Evolutionary conservation across 2,329 filamentous ascomycete genomes (phyloP).

Genomic region (Dendrostoma leiphaemia): DNA sequence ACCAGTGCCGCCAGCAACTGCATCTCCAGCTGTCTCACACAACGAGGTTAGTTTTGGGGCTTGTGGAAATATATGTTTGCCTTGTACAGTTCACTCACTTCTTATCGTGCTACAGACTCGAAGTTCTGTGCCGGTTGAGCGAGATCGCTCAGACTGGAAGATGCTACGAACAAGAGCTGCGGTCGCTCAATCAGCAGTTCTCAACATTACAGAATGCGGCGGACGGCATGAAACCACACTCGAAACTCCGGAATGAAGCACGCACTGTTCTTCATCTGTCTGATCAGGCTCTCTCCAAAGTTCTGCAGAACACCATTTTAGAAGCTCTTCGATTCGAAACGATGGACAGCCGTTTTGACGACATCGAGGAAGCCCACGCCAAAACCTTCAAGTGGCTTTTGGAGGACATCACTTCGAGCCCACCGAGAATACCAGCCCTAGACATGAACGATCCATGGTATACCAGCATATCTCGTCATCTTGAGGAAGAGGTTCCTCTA

Average conservation of each 20-base stretch:
- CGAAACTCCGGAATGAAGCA: background rate
- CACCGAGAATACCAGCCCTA: background rate
- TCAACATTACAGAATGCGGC: background rate
- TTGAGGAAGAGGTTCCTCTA: background rate
- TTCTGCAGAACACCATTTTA: background rate
- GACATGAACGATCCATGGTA: background rate
- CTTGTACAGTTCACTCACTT: background rate
- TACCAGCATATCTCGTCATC: background rate
- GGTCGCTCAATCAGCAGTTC: background rate
- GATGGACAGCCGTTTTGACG: background rate
- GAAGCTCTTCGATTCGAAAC: background rate
- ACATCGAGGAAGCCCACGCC: background rate
- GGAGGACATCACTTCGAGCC: background rate
- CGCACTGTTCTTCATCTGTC: background rate
- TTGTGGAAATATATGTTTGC: background rate
- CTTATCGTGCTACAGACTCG: background rate
- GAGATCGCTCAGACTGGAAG: conserved; percentile 1
- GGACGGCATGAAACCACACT: background rate
- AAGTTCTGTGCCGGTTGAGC: background rate
- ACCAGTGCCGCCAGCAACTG: conserved; percentile 3
- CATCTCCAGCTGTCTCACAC: conserved; percentile 4
- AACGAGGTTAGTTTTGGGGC: background rate
- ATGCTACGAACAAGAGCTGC: background rate
- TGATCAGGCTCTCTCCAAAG: background rate
- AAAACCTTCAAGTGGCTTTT: conserved; percentile 6